These are phyloP conservation scores for Soucietia sequanensis DNA, from an alignment of 805 yeast species.

Conservation along the genomic window DNA sequence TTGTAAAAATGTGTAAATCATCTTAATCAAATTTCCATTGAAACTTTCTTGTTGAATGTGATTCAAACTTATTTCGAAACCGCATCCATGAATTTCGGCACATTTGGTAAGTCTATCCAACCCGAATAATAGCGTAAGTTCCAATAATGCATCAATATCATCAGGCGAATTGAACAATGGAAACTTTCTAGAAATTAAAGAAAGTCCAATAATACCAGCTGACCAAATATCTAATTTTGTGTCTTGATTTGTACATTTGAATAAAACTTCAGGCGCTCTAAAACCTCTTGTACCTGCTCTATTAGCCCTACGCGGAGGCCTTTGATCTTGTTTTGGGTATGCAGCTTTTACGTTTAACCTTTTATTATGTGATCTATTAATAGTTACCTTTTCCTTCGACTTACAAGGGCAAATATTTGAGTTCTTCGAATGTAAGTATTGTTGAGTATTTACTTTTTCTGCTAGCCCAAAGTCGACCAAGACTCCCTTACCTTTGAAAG, in stretches of 20 bases:
- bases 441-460: constrained; percentile 43
- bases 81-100: constrained; percentile 85
- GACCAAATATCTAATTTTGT: constrained; percentile 89
- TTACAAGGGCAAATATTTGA: constrained; percentile 57
- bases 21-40: constrained; percentile 33
- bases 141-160: constrained; percentile 88
- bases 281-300: constrained; percentile 97
- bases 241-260: constrained; percentile 82
- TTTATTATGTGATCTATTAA: constrained; percentile 15
- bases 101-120: constrained; percentile 65
- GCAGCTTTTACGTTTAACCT: constrained; percentile 44
- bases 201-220: constrained; percentile 82
- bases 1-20: constrained; percentile 25
- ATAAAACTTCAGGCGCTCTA: constrained; percentile 88
- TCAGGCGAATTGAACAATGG: constrained; percentile 94
- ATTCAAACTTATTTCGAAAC: constrained; percentile 55
- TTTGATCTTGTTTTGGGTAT: constrained; percentile 80
- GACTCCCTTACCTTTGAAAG: constrained; percentile 68
- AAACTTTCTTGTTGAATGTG: constrained; percentile 11
- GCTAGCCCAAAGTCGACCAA: constrained; percentile 93
- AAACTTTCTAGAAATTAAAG: constrained; percentile 74
- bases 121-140: constrained; percentile 81
- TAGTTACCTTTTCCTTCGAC: constrained; percentile 16
- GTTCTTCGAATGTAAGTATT: constrained; percentile 7
- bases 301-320: constrained; percentile 90